Base-by-base conservation (phyloP, 1,284 basidiomycete species). In the Moniliophthora roreri region DNA sequence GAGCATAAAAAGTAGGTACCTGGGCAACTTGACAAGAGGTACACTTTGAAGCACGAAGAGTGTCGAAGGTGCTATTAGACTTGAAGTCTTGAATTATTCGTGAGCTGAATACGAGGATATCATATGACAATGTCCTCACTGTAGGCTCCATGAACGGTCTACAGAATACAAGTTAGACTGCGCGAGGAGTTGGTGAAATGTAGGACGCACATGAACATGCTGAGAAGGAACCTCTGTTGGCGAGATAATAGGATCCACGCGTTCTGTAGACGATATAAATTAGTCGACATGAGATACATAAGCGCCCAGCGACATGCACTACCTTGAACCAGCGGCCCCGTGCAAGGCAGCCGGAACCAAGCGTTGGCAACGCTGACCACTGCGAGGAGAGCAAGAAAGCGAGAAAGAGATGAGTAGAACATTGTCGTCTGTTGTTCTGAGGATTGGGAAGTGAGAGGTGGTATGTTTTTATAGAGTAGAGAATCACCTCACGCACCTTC, bases 231-330 rank as follows among this genome's bases (percentile, higher is more conserved):
- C 61, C 10, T 56, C 51, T 18, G 69, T 71, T 3, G 77, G 75
- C 15, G 63, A 66, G 37, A 78, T 66, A 55, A 80, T 74, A 20
- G 76, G 72, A 55, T 80, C 77, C 32, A 75, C 61, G 36, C 78
- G 72, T 50, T 76, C 75, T 68, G 51, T n/a, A 40, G 36, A 24
- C 16, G 44, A 54, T 13, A 53, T n/a, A 21, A 37, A 34, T 52
- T 18, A 54, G 23, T 13, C 41, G 3, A 26, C 9, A 35, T 8
- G 18, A 15, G 11, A 16, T 26, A 15, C 15, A 15, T 26, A 28
- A 32, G 24, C 9, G 23, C 23, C 10, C 11, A 10, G 34, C 15
- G 39, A 24, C 24, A 11, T 48, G 39, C 55, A 5, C 47, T 16
- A 67, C 69, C 71, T 63, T 67, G 62, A 4, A 76, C 70, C 28